phyloP scores from a whole-genome alignment of 208 protist genomes.

The Phytomonas francai region DNA sequence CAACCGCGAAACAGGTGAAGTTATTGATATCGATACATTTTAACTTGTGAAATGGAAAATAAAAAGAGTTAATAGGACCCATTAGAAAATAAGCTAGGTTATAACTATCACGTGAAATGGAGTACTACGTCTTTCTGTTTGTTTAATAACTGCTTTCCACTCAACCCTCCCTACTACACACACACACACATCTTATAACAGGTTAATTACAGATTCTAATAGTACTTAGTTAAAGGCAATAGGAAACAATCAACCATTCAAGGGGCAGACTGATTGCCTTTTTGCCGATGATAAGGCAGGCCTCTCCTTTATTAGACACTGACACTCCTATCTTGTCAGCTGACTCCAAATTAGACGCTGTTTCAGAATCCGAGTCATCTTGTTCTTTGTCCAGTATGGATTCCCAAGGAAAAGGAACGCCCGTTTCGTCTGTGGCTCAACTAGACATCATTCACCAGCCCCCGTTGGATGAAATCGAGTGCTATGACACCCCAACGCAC shows the following conservation, averaged over 20 bases:
- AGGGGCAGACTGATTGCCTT: background rate
- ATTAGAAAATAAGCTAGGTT: background rate
- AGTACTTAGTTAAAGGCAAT: background rate
- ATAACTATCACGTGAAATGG: background rate
- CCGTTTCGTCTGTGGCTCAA: background rate
- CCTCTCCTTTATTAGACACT: background rate
- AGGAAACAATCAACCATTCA: background rate
- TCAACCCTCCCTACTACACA: too few species aligned
- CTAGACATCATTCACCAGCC: background rate
- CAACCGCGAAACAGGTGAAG: conserved; percentile 26
- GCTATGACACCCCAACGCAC: conserved; percentile 43
- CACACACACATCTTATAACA: background rate
- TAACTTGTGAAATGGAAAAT: background rate
- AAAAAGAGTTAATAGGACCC: background rate
- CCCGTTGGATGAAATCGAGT: conserved; percentile 32
- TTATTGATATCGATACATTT: conserved; percentile 8
- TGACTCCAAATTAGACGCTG: background rate
- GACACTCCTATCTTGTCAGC: background rate
- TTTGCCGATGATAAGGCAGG: background rate
- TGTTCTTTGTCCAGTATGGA: background rate
- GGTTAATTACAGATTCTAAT: background rate
- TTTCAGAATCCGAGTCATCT: background rate
- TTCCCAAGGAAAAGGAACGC: background rate
- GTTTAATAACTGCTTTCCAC: background rate
- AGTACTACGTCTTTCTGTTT: background rate